Conservation (phyloP, 2,329 filamentous ascomycete genomes). For the Metarhizium anisopliae region DNA sequence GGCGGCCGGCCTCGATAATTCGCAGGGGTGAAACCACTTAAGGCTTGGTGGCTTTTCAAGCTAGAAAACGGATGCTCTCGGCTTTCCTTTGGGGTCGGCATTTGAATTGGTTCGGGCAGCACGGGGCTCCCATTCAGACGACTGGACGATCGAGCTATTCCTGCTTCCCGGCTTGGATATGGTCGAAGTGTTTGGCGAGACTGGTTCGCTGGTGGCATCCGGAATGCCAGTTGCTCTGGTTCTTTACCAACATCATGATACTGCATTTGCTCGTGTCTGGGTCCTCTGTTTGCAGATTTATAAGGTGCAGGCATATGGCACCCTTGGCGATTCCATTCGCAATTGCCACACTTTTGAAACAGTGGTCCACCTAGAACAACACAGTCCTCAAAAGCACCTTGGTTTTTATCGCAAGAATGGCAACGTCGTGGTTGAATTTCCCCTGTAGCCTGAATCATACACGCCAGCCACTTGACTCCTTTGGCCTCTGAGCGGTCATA, state of each 20-base stretch:
- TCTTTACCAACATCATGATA: background rate
- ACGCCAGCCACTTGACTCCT: constrained; percentile 36
- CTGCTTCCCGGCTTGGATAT: background rate
- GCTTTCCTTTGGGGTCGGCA: constrained; percentile 18
- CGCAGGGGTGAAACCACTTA: constrained; percentile 22
- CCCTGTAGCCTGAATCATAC: constrained; percentile 42
- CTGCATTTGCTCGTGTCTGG: background rate
- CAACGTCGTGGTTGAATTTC: constrained; percentile 30
- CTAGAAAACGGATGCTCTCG: constrained; percentile 7
- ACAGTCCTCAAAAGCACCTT: constrained; percentile 36
- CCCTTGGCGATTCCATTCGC: constrained; percentile 37
- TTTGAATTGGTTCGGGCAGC: constrained; percentile 15
- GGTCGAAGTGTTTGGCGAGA: background rate
- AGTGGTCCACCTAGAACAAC: constrained; percentile 31
- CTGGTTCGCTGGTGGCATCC: constrained; percentile 1
- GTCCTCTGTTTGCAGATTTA: constrained; percentile 1
- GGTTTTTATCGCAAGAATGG: constrained; percentile 29
- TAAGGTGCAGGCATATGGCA: constrained; percentile 18
- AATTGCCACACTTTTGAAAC: constrained; percentile 41
- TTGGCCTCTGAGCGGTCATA: constrained; percentile 33
- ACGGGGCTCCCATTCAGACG: constrained; percentile 6
- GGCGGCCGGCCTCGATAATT: constrained; percentile 19
- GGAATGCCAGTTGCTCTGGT: constrained; percentile 2
- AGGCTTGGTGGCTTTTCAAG: background rate
- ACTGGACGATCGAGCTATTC: background rate